phyloP scores from a whole-genome alignment of 2,329 filamentous ascomycete genomes.

The Aspergillus ustus region DNA sequence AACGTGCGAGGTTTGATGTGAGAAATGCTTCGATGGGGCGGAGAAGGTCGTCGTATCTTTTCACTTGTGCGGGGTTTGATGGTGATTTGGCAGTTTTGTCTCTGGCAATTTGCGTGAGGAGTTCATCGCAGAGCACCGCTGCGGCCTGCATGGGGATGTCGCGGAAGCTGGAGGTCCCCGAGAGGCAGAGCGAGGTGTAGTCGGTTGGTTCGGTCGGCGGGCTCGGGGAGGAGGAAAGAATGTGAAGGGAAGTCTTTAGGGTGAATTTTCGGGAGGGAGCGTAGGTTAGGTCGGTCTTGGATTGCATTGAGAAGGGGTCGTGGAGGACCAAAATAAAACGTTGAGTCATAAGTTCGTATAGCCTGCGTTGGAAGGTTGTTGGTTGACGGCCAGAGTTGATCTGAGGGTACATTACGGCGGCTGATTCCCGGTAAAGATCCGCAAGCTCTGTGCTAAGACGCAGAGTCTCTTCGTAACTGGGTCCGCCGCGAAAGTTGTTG shows the following conservation, averaged over 20 bases:
- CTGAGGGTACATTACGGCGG: not conserved
- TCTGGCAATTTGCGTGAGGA: not conserved
- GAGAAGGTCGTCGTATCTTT: not conserved
- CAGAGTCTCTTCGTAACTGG: constrained; percentile 23
- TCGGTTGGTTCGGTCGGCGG: not conserved
- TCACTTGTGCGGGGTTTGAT: not conserved
- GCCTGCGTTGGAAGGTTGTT: constrained; percentile 9
- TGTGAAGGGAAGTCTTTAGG: constrained; percentile 1
- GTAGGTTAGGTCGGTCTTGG: constrained; percentile 3
- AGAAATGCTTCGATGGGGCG: not conserved
- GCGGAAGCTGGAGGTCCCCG: constrained; percentile 6
- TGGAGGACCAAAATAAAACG: constrained; percentile 17
- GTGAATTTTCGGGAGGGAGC: constrained; percentile 9
- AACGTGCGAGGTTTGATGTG: not conserved
- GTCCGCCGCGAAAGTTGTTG: constrained; percentile 19
- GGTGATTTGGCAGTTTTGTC: not conserved
- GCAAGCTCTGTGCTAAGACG: constrained; percentile 19
- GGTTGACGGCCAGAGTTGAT: not conserved
- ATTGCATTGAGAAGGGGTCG: constrained; percentile 10
- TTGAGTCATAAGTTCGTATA: constrained; percentile 11
- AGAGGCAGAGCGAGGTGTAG: constrained; percentile 3
- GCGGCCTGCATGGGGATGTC: constrained; percentile 10
- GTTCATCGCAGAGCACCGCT: constrained; percentile 11
- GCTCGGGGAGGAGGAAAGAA: not conserved
- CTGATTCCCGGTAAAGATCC: constrained; percentile 6